Base-by-base conservation (phyloP, 225 moss, liverwort and hornwort genomes). In the Pleurozium schreberi region DNA sequence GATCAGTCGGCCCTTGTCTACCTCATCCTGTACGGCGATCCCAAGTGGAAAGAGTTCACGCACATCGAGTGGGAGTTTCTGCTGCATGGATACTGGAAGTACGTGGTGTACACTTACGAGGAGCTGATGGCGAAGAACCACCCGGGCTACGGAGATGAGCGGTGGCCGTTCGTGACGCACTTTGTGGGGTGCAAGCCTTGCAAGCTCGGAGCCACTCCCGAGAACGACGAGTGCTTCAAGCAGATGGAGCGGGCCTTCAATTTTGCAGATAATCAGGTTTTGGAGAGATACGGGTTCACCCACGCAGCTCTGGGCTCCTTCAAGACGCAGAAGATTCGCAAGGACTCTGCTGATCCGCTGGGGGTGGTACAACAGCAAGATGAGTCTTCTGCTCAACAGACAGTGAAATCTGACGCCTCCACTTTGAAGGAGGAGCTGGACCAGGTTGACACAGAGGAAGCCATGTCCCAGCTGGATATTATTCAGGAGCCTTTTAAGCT, bases 1-100 rank as follows among this genome's bases (percentile, higher is more conserved):
- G 97, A 97, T 49, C 97, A 96, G 81, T 96, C 97, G 9, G 93
- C 97, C 12, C 88, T 97, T 14, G 95, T 96, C 5, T 96, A 97
- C 82, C 93, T 95, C 33, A 91, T 97, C 43, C 82, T 93, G 5
- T 94, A 91, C 10, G 93, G 91, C 64, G 95, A 94, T 23, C 86
- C 93, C 26, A 95, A 90, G 12, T 95, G 94, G 94, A 93, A 91
- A 62, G 87, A 75, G 49, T 93, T 89, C 66, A 93, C 94, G 5
- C 91, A 92, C 64, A 80, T 97, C 19, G 96, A 97, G 74, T 95
- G 92, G 81, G 91, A 92, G 74, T 90, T 94, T 36, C 79, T 89
- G 7, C 68, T 97, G 26, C 95, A 92, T 26, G 95, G 92, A 18
- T 93, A 93, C 63, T 97, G 96, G 95, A 90, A 88, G 38, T 91